Conservation (phyloP, 1,139 yeast species). For the Meyerozyma guilliermondii region DNA sequence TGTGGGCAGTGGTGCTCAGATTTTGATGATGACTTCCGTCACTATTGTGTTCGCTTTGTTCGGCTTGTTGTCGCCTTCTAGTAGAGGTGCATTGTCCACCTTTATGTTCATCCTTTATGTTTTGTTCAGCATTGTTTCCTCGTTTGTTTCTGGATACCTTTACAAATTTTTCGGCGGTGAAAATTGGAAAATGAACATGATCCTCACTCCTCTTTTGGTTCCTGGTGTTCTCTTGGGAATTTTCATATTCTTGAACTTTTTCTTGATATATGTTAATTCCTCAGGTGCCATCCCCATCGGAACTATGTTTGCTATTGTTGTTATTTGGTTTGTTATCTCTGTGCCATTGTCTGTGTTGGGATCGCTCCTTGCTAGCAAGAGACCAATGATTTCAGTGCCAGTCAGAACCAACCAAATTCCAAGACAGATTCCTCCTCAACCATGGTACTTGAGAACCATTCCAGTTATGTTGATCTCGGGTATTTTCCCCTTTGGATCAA, state of each 20-base stretch:
- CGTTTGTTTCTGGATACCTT: conserved; percentile 78
- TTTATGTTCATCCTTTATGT: conserved; percentile 83
- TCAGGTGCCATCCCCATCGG: conserved; percentile 96
- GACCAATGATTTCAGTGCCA: conserved; percentile 57
- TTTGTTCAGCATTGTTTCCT: conserved; percentile 72
- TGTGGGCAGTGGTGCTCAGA: conserved; percentile 85
- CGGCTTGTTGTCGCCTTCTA: conserved; percentile 89
- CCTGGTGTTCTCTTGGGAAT: conserved; percentile 70
- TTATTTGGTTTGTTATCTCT: conserved; percentile 82
- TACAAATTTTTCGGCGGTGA: conserved; percentile 92
- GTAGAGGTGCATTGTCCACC: conserved; percentile 89
- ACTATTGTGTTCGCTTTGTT: conserved; percentile 80
- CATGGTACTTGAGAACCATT: conserved; percentile 68
- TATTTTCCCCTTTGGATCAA: conserved; percentile 90
- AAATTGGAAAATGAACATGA: conserved; percentile 81
- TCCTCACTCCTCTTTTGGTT: conserved; percentile 75
- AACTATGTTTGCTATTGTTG: conserved; percentile 75
- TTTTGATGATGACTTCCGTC: conserved; percentile 69
- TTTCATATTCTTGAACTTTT: conserved; percentile 72
- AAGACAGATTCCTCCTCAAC: conserved; percentile 90
- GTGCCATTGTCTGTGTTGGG: conserved; percentile 82
- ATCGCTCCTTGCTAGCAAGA: conserved; percentile 70
- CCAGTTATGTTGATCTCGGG: conserved; percentile 78
- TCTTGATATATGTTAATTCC: conserved; percentile 70
- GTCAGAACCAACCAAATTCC: conserved; percentile 92